phyloP scores from a whole-genome alignment of 257 asterid species.

The Mentha longifolia region DNA sequence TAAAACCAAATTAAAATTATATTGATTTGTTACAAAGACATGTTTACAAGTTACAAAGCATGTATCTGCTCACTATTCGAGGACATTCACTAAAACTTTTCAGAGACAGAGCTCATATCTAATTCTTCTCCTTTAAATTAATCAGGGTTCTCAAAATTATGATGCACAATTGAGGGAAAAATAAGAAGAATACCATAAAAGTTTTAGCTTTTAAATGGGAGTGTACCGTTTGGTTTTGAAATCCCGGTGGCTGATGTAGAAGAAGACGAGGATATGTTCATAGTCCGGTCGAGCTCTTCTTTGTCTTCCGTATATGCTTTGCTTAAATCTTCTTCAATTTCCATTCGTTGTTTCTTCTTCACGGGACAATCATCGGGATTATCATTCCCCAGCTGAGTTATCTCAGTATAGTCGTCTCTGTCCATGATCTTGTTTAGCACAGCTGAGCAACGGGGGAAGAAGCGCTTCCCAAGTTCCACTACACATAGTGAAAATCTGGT shows the following conservation, averaged over 20 bases:
- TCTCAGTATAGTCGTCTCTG: conserved; percentile 73
- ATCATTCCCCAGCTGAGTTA: conserved; percentile 63
- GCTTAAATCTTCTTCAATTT: conserved; percentile 73
- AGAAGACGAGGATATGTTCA: conserved; percentile 57
- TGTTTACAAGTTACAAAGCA: not conserved
- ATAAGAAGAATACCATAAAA: not conserved
- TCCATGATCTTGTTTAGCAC: conserved; percentile 88
- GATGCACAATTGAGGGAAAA: not conserved
- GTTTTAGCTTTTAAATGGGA: conserved; percentile 35
- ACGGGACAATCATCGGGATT: conserved; percentile 56
- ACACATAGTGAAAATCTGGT: conserved; percentile 16
- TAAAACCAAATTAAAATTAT: not conserved
- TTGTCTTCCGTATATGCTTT: conserved; percentile 88
- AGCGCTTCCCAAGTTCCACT: conserved; percentile 99
- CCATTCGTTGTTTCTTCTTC: conserved; percentile 71
- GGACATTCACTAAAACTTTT: not conserved
- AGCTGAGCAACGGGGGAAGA: conserved; percentile 91
- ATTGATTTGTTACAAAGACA: not conserved
- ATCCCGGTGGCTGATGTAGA: conserved; percentile 60
- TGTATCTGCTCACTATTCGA: conserved; percentile 4
- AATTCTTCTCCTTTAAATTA: conserved; percentile 12
- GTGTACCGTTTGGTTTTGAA: conserved; percentile 49
- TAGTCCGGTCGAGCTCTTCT: conserved; percentile 63
- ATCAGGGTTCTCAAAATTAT: conserved; percentile 25
- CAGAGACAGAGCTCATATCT: not conserved